Evolutionary conservation across 805 yeast species (phyloP).

Genomic region (Metschnikowia orientalis): DNA sequence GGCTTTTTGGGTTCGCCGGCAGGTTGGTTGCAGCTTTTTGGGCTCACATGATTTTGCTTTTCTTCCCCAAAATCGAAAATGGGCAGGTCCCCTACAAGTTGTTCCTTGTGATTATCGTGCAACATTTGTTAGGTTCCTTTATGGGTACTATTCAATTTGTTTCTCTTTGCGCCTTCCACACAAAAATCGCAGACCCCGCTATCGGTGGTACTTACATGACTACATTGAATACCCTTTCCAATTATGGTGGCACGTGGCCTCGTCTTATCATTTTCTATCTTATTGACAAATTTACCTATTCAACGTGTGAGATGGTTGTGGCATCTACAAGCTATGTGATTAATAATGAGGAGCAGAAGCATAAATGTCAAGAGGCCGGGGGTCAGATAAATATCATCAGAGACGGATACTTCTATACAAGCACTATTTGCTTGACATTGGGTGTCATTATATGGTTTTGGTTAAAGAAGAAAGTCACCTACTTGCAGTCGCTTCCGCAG

Average conservation of each 20-base stretch:
- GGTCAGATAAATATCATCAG: slow-evolving; percentile 52
- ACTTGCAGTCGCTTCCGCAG: slow-evolving; percentile 68
- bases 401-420: slow-evolving; percentile 86
- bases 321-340: slow-evolving; percentile 2
- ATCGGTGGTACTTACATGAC: slow-evolving; percentile 99
- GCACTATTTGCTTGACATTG: slow-evolving; percentile 60
- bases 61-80: slow-evolving; percentile 53
- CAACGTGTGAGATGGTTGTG: slow-evolving; percentile 47
- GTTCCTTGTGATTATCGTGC: slow-evolving; percentile 69
- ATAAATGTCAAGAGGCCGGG: slow-evolving; percentile 46
- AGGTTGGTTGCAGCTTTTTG: slow-evolving; percentile 68
- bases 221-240: slow-evolving; percentile 82
- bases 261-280: slow-evolving; percentile 69
- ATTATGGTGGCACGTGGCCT: slow-evolving; percentile 98
- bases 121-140: slow-evolving; percentile 82
- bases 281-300: slow-evolving; percentile 73
- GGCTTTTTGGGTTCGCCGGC: slow-evolving; percentile 86
- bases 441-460: slow-evolving; percentile 67
- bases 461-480: slow-evolving; percentile 57
- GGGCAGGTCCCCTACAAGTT: slow-evolving; percentile 48
- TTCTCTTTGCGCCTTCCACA: slow-evolving; percentile 90
- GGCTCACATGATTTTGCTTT: slow-evolving; percentile 68
- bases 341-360: slow-evolving; percentile 36
- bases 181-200: slow-evolving; percentile 89
- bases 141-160: slow-evolving; percentile 96